Base-by-base conservation (phyloP, 345 rosid species). In the rapeseed (Brassica napus) region DNA sequence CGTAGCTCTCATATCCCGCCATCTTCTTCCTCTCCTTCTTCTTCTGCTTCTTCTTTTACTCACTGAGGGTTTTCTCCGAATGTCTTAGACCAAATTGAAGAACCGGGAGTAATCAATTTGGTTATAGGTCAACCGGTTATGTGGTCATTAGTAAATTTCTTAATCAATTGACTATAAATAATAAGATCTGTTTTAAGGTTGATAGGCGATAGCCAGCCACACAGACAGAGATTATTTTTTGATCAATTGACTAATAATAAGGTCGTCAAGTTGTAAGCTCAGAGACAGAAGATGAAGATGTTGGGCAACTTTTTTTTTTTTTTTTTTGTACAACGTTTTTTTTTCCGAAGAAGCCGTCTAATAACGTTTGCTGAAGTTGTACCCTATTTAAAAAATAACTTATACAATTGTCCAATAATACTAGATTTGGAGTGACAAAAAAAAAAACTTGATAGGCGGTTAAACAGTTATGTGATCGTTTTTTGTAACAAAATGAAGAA, bases 1-100 rank as follows among this genome's bases (percentile, higher is more conserved):
- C 93, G 78, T 89, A 93, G 88, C 99, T 88, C 75, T 95, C 92
- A 7, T 86, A 75, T 80, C 21, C 94, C 94, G 81, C 71, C 75
- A 63, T 79, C 72, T 10, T 78, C 65, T 4, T 67, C 78, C 1
- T 66, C 30, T n/a, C 47, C 24, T 10, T 64, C 73, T 5, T 35
- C 76, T 8, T 32, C 68, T 32, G 8, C 61, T 37, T 21, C n/a
- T 14, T 24, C 34, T 55, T 67, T 11, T 9, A 49, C 10, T 34
- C 71, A 8, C 10, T 32, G 47, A 66, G 65, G 61, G 28, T 15
- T 49, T 65, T 74, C 47, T 42, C 32, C n/a, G 1, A 32, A 18
- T 7, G 21, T 8, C 59, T n/a, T 23, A 35, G 34, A 69, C 14
- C 55, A 10, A 23, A 60, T 4, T 3, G n/a, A 60, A 60, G 68